These are phyloP conservation scores for Tetradesmus obliquus DNA, from an alignment of 139 green algal species.

Conservation along the genomic window DNA sequence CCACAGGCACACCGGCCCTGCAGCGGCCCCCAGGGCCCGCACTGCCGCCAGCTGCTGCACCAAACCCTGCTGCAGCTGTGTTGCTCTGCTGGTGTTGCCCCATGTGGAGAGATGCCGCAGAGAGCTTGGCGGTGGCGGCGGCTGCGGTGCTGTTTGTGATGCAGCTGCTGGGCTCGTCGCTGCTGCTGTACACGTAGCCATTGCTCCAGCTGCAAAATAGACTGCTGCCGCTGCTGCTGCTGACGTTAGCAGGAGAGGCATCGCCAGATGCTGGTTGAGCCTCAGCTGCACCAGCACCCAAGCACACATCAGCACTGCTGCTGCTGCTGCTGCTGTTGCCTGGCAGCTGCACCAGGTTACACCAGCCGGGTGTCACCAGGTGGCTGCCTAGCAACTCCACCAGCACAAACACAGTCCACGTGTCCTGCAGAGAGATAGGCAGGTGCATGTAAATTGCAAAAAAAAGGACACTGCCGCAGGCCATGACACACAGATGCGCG, in stretches of 20 bases:
- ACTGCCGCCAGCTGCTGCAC: background rate
- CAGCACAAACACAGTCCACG: conserved; percentile 39
- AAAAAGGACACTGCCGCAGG: background rate
- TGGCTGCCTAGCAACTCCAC: conserved; percentile 45
- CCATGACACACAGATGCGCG: too few species aligned
- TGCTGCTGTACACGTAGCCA: conserved; percentile 12
- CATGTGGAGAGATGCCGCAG: background rate
- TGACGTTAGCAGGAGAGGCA: background rate
- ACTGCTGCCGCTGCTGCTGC: background rate
- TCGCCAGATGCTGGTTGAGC: background rate
- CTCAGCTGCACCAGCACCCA: background rate
- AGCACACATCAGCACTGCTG: background rate
- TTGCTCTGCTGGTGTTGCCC: background rate
- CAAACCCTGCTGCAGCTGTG: background rate
- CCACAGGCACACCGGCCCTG: background rate
- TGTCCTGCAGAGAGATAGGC: background rate
- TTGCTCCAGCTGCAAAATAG: conserved; percentile 27
- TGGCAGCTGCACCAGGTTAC: background rate
- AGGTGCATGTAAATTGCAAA: background rate
- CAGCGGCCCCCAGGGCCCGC: background rate
- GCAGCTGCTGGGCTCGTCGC: background rate
- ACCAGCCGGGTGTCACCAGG: conserved; percentile 15
- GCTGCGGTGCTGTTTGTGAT: background rate
- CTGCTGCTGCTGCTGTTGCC: background rate
- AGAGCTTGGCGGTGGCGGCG: background rate